Conservation (phyloP, 345 rosid genomes). For the Laguncularia racemosa region DNA sequence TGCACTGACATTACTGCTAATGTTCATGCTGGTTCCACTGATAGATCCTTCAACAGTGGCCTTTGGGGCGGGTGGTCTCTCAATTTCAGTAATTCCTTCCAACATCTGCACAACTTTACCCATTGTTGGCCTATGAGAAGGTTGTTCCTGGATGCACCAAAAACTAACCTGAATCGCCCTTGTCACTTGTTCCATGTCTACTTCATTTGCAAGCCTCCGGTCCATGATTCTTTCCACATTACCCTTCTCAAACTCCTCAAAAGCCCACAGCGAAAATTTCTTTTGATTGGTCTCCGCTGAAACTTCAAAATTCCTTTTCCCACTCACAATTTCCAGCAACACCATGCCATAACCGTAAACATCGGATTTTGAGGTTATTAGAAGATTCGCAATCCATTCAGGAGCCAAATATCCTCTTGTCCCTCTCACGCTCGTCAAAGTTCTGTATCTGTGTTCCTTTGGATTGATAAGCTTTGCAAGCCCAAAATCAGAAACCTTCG, state of each 20-base stretch:
- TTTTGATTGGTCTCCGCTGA: conserved; percentile 11
- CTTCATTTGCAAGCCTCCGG: conserved; percentile 20
- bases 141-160: conserved; percentile 55
- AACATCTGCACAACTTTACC: conserved; percentile 49
- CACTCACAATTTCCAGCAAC: conserved; percentile 39
- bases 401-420: conserved; percentile 52
- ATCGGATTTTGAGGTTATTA: conserved; percentile 45
- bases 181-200: conserved; percentile 33
- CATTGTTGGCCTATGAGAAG: conserved; percentile 41
- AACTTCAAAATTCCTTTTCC: conserved; percentile 40
- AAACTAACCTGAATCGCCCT: conserved; percentile 39
- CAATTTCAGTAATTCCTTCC: conserved; percentile 33
- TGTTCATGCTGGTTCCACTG: conserved; percentile 21
- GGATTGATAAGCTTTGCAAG: conserved; percentile 36
- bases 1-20: conserved; percentile 22
- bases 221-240: conserved; percentile 26
- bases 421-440: conserved; percentile 35
- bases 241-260: conserved; percentile 30
- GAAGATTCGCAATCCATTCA: conserved; percentile 40
- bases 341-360: conserved; percentile 55
- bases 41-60: conserved; percentile 11
- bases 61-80: conserved; percentile 33
- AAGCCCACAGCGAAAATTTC: conserved; percentile 37
- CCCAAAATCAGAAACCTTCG: conserved; percentile 46
- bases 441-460: conserved; percentile 26